These are phyloP conservation scores for Scleroderma citrinum DNA, from an alignment of 768 basidiomycete genomes.

Conservation along the genomic window DNA sequence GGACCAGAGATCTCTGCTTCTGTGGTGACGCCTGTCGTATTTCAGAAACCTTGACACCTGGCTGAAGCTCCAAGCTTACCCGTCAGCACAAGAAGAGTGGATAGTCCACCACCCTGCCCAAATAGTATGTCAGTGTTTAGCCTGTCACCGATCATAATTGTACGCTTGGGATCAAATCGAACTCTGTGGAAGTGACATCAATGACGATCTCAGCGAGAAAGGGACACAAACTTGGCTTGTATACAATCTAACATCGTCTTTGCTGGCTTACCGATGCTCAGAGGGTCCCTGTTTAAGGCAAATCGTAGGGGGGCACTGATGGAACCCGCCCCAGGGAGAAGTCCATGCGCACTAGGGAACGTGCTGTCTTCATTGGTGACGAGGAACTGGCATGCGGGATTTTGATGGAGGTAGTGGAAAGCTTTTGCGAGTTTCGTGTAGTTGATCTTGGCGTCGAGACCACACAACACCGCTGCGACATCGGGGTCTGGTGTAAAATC, in stretches of 20 bases:
- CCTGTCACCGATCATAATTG: slow-evolving; percentile 95
- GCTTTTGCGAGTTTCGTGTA: slow-evolving; percentile 95
- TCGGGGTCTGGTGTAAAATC: slow-evolving; percentile 69
- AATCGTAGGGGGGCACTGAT: slow-evolving; percentile 78
- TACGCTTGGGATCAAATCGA: slow-evolving; percentile 75
- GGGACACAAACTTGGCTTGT: slow-evolving; percentile 52
- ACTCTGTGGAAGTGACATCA: slow-evolving; percentile 45
- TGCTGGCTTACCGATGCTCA: slow-evolving; percentile 88
- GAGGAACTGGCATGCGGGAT: slow-evolving; percentile 77
- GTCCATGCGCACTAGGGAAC: slow-evolving; percentile 65
- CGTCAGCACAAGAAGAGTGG: slow-evolving; percentile 89
- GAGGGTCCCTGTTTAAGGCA: slow-evolving; percentile 63
- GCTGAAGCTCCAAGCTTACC: slow-evolving; percentile 39
- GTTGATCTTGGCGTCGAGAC: slow-evolving; percentile 79
- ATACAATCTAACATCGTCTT: slow-evolving; percentile 92
- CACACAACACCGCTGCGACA: slow-evolving; percentile 93
- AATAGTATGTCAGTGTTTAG: slow-evolving; percentile 95
- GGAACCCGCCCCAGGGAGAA: slow-evolving; percentile 83
- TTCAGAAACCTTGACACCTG: not conserved
- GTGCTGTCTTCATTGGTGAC: slow-evolving; percentile 93
- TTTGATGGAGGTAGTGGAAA: slow-evolving; percentile 80
- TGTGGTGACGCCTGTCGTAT: slow-evolving; percentile 61
- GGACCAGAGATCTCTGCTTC: slow-evolving; percentile 70
- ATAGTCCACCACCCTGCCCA: slow-evolving; percentile 77
- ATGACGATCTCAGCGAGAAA: slow-evolving; percentile 4